Percentiles rank a stretch among this genome's conserved stretches.
Evolutionary conservation across 768 basidiomycete genomes (phyloP).

Genomic region (Russula dissimulans): DNA sequence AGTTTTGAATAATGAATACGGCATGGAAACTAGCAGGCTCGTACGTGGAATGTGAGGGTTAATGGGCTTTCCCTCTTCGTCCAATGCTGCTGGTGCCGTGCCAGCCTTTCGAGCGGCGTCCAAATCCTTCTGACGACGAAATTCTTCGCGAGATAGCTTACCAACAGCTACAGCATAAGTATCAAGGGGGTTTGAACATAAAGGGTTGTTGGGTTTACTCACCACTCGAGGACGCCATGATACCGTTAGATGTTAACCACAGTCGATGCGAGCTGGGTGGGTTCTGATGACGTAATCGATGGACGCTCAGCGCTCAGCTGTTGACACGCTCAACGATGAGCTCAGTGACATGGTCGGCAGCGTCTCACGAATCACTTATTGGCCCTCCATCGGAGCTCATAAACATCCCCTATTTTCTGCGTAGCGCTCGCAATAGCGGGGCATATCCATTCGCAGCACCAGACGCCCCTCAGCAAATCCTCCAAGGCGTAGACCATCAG

Average conservation of each 20-base stretch:
- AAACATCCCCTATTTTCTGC: too few relatives aligned
- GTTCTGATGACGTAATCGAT: too few relatives aligned
- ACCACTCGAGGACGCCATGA: slow-evolving; percentile 22
- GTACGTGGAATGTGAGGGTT: slow-evolving; percentile 98
- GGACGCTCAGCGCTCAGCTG: too few relatives aligned
- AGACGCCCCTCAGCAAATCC: too few relatives aligned
- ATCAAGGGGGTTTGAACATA: background rate
- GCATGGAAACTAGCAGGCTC: slow-evolving; percentile 27
- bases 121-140: slow-evolving; percentile 89
- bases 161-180: slow-evolving; percentile 36
- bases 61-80: slow-evolving; percentile 91
- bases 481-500: too few relatives aligned
- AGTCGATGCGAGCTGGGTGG: too few relatives aligned
- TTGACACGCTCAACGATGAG: too few relatives aligned
- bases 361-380: too few relatives aligned
- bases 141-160: slow-evolving; percentile 91
- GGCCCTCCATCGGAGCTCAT: too few relatives aligned
- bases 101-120: slow-evolving; percentile 98
- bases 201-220: background rate
- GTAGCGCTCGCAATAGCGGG: too few relatives aligned
- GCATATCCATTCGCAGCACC: too few relatives aligned
- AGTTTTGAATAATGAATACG: background rate
- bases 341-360: too few relatives aligned
- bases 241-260: background rate
- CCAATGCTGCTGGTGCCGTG: slow-evolving; percentile 91